A percentile compares a stretch with the other conserved stretches of the same genome.
Conservation (phyloP, 2,329 filamentous ascomycete species). For the Zelopaecilomyces penicillatus region DNA sequence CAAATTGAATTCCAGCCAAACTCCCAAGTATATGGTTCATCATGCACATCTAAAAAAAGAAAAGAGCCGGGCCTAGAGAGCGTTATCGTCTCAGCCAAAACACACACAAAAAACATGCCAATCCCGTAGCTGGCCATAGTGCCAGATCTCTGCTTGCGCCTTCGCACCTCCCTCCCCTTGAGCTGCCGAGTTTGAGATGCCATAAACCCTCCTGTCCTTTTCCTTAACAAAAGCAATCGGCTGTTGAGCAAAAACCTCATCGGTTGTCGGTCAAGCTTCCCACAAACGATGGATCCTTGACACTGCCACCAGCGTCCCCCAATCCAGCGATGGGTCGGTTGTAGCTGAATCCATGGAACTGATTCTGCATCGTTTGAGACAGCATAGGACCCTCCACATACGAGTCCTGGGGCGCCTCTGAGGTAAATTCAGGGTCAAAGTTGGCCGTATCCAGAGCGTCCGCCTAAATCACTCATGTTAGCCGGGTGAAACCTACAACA, state of each 20-base stretch:
- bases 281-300: slow-evolving; percentile 73
- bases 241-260: neutral
- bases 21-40: slow-evolving; percentile 10
- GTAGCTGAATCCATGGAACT: slow-evolving; percentile 95
- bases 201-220: neutral
- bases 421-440: slow-evolving; percentile 88
- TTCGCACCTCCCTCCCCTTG: too few relatives aligned
- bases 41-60: slow-evolving; percentile 7
- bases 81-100: too few relatives aligned
- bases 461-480: slow-evolving; percentile 35
- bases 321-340: slow-evolving; percentile 91
- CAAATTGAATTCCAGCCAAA: slow-evolving; percentile 9
- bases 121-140: neutral
- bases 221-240: too few relatives aligned
- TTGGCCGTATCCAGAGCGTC: slow-evolving; percentile 89
- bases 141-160: too few relatives aligned
- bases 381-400: slow-evolving; percentile 85
- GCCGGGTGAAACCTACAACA: neutral
- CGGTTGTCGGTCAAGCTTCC: slow-evolving; percentile 49
- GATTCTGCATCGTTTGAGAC: slow-evolving; percentile 92
- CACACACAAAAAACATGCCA: neutral
- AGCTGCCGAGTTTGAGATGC: neutral
- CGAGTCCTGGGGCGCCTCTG: slow-evolving; percentile 81
- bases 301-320: slow-evolving; percentile 86
- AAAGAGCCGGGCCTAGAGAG: too few relatives aligned